phyloP scores from a whole-genome alignment of 192 early-diverging fungal genomes.

The Spizellomyces sp. region DNA sequence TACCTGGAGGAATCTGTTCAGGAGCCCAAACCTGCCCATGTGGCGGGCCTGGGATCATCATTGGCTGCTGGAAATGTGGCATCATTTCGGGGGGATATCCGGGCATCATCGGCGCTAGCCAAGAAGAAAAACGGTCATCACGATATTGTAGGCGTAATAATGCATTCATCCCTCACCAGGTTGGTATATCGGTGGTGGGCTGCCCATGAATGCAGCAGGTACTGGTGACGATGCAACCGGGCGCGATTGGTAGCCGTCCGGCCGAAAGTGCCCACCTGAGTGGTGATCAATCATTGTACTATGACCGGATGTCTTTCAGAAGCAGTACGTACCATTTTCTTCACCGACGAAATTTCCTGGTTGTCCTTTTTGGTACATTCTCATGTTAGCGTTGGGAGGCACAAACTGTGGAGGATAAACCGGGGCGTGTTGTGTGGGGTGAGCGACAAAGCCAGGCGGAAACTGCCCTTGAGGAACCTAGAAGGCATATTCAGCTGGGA shows the following conservation, averaged over 20 bases:
- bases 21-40: conserved; percentile 11
- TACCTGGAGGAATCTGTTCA: background rate
- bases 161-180: background rate
- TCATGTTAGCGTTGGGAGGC: conserved; percentile 5
- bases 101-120: conserved; percentile 9
- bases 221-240: conserved; percentile 1
- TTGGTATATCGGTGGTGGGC: conserved; percentile 26
- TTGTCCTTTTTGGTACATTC: conserved; percentile 21
- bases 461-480: conserved; percentile 20
- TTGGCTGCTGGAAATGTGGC: conserved; percentile 22
- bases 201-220: conserved; percentile 5
- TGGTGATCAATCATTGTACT: too few relatives aligned
- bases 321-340: background rate
- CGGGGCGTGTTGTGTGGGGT: conserved; percentile 4
- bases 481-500: background rate
- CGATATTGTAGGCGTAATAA: background rate
- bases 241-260: background rate
- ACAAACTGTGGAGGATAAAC: conserved; percentile 19
- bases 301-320: too few relatives aligned
- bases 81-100: conserved; percentile 30
- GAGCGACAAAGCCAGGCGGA: conserved; percentile 15
- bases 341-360: background rate
- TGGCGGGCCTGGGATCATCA: conserved; percentile 30
- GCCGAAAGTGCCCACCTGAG: background rate
- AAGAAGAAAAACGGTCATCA: background rate